Evolutionary conservation across 139 green algal genomes (phyloP).

Genomic region (Tetraselmis chui): DNA sequence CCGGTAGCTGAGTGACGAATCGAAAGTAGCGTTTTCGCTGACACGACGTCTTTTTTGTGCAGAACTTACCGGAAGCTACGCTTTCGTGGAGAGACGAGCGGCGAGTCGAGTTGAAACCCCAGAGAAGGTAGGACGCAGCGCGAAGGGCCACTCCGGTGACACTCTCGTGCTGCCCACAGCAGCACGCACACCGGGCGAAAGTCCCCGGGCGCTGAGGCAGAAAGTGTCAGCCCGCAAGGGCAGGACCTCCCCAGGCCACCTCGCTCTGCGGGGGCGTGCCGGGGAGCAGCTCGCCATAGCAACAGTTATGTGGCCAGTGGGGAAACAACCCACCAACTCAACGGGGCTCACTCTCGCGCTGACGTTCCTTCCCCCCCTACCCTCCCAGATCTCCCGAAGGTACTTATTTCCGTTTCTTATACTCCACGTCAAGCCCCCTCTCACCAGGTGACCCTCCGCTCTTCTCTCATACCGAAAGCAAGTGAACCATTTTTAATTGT

Average conservation of each 20-base stretch:
- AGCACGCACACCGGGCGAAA: conserved; percentile 83
- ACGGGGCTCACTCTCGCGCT: conserved; percentile 98
- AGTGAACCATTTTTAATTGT: no score
- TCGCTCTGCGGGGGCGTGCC: conserved; percentile 19
- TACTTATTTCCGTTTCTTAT: not conserved
- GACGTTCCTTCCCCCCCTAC: conserved; percentile 48
- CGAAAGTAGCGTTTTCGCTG: no score
- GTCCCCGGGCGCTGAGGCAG: conserved; percentile 92
- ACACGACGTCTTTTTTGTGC: no score
- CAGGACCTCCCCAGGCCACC: conserved; percentile 60
- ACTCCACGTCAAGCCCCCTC: not conserved
- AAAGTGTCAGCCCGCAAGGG: conserved; percentile 88
- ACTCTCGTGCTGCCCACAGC: not conserved
- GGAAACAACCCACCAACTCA: conserved; percentile 76
- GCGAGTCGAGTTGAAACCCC: not conserved
- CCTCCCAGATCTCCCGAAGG: not conserved
- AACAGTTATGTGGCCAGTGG: conserved; percentile 97
- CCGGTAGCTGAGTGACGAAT: no score
- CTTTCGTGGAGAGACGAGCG: conserved; percentile 10
- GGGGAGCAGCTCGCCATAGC: conserved; percentile 87
- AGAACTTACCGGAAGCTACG: not conserved
- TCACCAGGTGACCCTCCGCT: not conserved
- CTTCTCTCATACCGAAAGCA: not conserved
- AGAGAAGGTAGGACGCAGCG: conserved; percentile 53
- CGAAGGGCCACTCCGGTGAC: conserved; percentile 72